phyloP scores from a whole-genome alignment of 2,329 filamentous ascomycete genomes.

The Periconia macrospinosa region DNA sequence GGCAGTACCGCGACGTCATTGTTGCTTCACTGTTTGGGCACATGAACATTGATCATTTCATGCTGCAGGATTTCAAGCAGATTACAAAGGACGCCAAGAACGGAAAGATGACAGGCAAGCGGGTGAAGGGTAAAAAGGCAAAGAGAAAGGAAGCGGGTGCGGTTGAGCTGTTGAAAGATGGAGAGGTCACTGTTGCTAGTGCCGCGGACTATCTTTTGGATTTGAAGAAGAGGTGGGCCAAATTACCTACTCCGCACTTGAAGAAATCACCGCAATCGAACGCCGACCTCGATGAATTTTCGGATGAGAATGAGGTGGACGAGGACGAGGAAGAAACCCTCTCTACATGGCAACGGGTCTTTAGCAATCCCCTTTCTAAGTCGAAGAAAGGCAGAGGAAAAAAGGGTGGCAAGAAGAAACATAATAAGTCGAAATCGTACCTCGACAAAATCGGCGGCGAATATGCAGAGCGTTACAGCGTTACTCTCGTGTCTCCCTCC shows the following conservation, averaged over 20 bases:
- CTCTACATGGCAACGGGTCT: constrained; percentile 24
- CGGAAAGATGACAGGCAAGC: constrained; percentile 43
- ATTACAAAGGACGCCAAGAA: constrained; percentile 62
- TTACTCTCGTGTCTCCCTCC: constrained; percentile 81
- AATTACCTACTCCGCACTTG: constrained; percentile 59
- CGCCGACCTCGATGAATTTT: constrained; percentile 2
- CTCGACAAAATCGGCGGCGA: constrained; percentile 73
- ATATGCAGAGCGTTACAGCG: constrained; percentile 81
- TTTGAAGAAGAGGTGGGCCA: constrained; percentile 75
- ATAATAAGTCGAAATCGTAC: constrained; percentile 57
- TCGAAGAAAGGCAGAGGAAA: constrained; percentile 16
- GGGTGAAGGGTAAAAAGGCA: constrained; percentile 43
- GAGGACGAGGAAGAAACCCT: constrained; percentile 10
- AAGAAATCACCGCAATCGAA: constrained; percentile 17
- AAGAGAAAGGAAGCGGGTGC: constrained; percentile 26
- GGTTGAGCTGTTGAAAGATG: constrained; percentile 32
- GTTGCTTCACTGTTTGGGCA: constrained; percentile 81
- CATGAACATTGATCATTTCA: constrained; percentile 98
- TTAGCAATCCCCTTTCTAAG: constrained; percentile 11
- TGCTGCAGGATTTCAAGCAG: constrained; percentile 82
- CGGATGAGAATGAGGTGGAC: constrained; percentile 6
- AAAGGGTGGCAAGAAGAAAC: constrained; percentile 38
- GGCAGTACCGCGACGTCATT: constrained; percentile 88
- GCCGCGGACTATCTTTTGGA: constrained; percentile 79
- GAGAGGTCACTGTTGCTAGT: constrained; percentile 65